Base-by-base conservation (phyloP, 2,329 filamentous ascomycete species). In the Aspergillus japonicus region DNA sequence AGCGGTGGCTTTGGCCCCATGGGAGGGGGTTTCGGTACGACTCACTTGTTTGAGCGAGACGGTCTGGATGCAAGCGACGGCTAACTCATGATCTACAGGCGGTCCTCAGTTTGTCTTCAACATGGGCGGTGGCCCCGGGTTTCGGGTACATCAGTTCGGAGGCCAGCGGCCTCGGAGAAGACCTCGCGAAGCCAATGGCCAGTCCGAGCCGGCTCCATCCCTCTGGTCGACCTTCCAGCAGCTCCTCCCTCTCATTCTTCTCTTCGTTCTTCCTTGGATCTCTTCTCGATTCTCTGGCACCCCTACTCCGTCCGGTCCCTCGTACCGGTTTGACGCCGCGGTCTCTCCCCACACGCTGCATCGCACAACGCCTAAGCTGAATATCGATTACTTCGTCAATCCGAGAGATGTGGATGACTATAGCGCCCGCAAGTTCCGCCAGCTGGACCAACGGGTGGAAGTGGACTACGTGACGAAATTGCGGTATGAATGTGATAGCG, bases 41-140 rank as follows among this genome's bases (percentile, higher is more conserved):
- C 14, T 24, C 31, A 47, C 54, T 1, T 31, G 44, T 10, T 21
- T 23, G 5, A 21, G 47, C 11, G 11, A 47, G 23, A 11, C 7
- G 10, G 8, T 19, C 12, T 19, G 16, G 33, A n/a, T 72, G 49
- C 35, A 33, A 75, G 73, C 4, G 12, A 31, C 51, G 42, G 44
- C 52, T 65, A 47, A 55, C 47, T 42, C 5, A 21, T 44, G 42
- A 23, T 61, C n/a, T 50, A 47, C 57, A 82, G 82, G 79, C 62
- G 91, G 92, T 16, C 92, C 91, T 26, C 90, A 92, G 68, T 97
- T 97, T 75, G 91, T 96, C 57, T 98, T 98, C 79, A 97, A 97
- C 78, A 86, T 97, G 76, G 91, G 91, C 66, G 93, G 93, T 62
- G 91, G 92, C 7, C 92, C 94, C 3, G 94, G 93, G 21, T 88